Base-by-base conservation (phyloP, 1,284 basidiomycete species). In the Ceratobasidium sp. region DNA sequence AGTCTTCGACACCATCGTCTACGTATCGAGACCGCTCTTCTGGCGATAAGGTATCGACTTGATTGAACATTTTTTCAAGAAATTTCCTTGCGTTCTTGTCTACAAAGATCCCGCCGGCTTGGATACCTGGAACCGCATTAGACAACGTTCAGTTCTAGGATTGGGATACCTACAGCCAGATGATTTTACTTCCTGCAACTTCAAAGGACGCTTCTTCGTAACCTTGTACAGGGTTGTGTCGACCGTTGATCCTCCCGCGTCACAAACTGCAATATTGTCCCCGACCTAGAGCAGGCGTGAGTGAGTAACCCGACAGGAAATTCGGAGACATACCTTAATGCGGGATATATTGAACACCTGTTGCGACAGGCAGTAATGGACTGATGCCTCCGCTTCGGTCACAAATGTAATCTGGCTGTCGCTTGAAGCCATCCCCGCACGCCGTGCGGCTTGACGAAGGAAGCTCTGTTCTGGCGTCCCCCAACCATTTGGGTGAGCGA, bases 401-500 rank as follows among this genome's bases (percentile, higher is more conserved):
- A 69, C 66, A 33, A 69, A 69, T 14, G 6, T 44, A 14, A 69
- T 53, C 7, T 41, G 66, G 7, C 53, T 51, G 29, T 17, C 2
- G 15, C n/a, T 22, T 15, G 44, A 36, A n/a, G 44, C 9, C 15
- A 48, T 44, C 3, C 66, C 66, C 7, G 53, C 44, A 36, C 56
- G 17, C 2, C 7, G 53, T 1, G 57, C 53, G 8, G 66, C 36
- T 1, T 15, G 15, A 29, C 66, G 66, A 22, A 69, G 44, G 3
- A 36, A 36, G 1, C 44, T 53, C 29, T 59, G 66, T 17, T 69
- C 53, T 29, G 44, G 22, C 41, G 57, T 15, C 29, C 62, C 62
- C 53, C 54, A 66, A 7, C 64, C 64, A n/a, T 66, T 66, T 22
- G 64, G 64, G n/a, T 66, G 64, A n/a, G 64, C 64, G 19, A 66